Evolutionary conservation across 148 eudicot genomes (phyloP), one percentile per base, ranked within the genome.

Genomic region (Chenopodium formosanum): DNA sequence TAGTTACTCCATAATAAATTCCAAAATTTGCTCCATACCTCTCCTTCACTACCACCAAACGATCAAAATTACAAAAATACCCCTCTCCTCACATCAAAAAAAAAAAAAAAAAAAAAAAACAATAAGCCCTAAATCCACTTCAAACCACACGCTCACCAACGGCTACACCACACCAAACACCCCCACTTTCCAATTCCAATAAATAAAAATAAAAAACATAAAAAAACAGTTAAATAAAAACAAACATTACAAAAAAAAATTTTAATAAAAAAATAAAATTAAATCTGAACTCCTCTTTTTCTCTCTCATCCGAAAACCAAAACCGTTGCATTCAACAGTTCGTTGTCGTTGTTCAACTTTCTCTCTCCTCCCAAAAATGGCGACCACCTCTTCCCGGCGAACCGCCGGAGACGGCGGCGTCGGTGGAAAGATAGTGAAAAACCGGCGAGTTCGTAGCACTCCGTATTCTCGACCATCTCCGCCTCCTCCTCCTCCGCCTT

Each of bases 381-480:
- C 88, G 32, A 79, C 93, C 56, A 48, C 63, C 50, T 80, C 81
- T 46, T 56, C 79, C 22, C 91, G 87, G 80, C 88, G 81, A 60
- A 76, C 53, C 78, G 83, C 66, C 68, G 74, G 88, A 73, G 98
- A 97, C 50, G 94, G 97, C 0, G 81, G 70, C 67, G 74, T 90
- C 74, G 98, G 98, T 47, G 93, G 97, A 0, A 95, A 93, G 68
- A 90, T 93, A 11, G 44, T 82, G 5, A 67, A 82, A 25, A 79
- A 64, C 9, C 81, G 91, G 58, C 82, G 90, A 40, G 29, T 53
- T 22, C 78, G 78, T 6, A 80, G 71, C 66, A 89, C 90, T 4
- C 97, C 98, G 2, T 93, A 93, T 78, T 86, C 92, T 40, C 94
- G 94, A 8, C 97, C 93, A 20, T 84, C 85, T 19, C 80, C 79